Evolutionary conservation across 2,329 filamentous ascomycete species (phyloP), one percentile per base, ranked within the genome.

Genomic region (Plectosphaerella plurivora): DNA sequence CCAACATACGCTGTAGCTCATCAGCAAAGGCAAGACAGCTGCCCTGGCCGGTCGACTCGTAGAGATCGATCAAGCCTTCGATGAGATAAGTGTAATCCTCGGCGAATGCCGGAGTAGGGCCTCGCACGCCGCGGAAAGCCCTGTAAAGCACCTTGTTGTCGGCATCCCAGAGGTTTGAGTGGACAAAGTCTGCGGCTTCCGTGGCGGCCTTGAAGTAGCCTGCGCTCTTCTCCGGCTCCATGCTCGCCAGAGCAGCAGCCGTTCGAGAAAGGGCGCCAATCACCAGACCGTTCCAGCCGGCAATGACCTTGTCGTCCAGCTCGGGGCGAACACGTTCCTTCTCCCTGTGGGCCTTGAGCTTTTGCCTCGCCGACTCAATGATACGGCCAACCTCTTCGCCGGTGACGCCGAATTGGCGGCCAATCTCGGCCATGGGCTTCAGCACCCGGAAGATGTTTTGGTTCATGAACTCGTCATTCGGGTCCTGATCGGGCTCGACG

Each of bases 31-130:
- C 74, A 5, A 97, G 75, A 72, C 88, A 89, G 44, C 73, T 72
- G 58, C 87, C 84, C 52, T 96, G 85, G 56, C 87, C 87, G 0
- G 90, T 96, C 1, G 87, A 82, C 66, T 93, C 86, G 65, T 95
- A 95, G 25, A 97, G 79, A 59, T 92, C 87, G 52, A 97, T 74
- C 2, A 97, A 75, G 0, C 91, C 93, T 48, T 87, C 83, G 48
- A 91, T 88, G 41, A 97, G 68, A 67, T 93, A 96, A 3, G 93
- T 91, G 65, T 97, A 97, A 71, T 99, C 94, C 61, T 97, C 94
- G 1, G 93, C 90, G 68, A 97, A 96, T 0, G 83, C 92, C 0
- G 83, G 85, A 16, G 83, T 76, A 25, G 86, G 84, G 9, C 83
- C 76, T 2, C 77, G 74, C 57, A 82, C 78, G 55, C 86, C 82